Base-by-base conservation (phyloP, 768 basidiomycete genomes). In the Phlebiopsis gigantea region DNA sequence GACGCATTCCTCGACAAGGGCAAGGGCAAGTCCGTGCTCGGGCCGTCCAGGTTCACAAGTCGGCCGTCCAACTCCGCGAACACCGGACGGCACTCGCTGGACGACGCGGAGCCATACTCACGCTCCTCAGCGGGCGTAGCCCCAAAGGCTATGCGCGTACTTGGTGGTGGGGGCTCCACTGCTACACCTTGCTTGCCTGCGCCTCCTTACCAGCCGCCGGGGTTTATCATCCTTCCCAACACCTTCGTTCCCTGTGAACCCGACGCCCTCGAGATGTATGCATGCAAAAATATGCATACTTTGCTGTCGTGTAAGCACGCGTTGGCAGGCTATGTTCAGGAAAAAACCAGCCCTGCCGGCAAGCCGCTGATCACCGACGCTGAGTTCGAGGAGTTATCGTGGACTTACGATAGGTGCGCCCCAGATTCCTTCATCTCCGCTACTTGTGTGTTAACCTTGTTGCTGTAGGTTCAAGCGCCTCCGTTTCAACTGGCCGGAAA, bases 261-360 rank as follows among this genome's bases (percentile, higher is more conserved):
- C 22, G 64, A 68, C 2, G 87, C 87, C 65, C 72, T 90, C 30
- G 88, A 90, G 71, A 83, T 87, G 82, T 84, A 88, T 63, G 77
- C 82, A n/a, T 84, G 82, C 71, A 86, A 83, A 69, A 77, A 84
- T 64, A 70, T 88, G 48, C 84, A 90, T 64, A 76, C 77, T 5
- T 66, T 90, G 2, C 72, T 90, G 24, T 81, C 80, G 28, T 85
- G 82, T 64, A 80, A 81, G 63, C 73, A 74, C 31, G 84, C 87
- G 4, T 71, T 90, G 9, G 65, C 61, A 5, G 80, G 81, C 45
- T 83, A 72, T 64, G 64, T 85, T 14, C 51, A 66, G 19, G 74
- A 77, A 25, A 61, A 69, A 19, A 56, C 58, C 22, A 63, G 61
- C 24, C 60, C 54, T 31, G 51, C 60, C 25, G 68, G 67, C 3